Percentiles rank a stretch among this genome's conserved stretches.
phyloP scores from a whole-genome alignment of 441 rosid species.

The Pelargonium fulgidum region DNA sequence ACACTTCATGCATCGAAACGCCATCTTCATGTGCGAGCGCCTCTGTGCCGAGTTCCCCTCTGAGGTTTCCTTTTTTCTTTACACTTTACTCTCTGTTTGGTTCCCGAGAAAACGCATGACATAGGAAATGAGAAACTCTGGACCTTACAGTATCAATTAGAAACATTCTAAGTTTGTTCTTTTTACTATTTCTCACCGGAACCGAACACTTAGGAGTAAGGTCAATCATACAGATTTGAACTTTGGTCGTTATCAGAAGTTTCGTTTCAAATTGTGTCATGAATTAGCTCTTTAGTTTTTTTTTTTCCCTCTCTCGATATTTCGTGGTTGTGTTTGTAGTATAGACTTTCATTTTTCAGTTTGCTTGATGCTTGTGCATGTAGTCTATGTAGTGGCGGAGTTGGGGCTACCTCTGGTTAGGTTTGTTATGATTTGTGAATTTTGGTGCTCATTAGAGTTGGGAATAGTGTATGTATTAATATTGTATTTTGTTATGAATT shows the following conservation, averaged over 20 bases:
- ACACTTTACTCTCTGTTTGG: neutral
- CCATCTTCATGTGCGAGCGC: constrained; percentile 92
- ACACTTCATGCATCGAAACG: constrained; percentile 68
- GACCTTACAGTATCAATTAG: too few relatives aligned
- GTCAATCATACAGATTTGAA: too few relatives aligned
- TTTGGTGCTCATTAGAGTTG: neutral
- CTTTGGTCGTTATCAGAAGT: too few relatives aligned
- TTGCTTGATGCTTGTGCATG: constrained; percentile 1
- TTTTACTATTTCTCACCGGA: too few relatives aligned
- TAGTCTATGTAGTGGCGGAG: neutral
- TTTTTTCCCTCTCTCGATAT: too few relatives aligned
- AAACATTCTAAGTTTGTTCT: too few relatives aligned
- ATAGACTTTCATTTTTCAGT: neutral
- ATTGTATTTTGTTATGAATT: neutral
- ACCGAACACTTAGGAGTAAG: too few relatives aligned
- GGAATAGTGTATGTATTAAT: neutral
- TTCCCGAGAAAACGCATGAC: neutral
- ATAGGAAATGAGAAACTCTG: neutral
- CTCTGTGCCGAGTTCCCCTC: constrained; percentile 94
- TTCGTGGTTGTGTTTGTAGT: too few relatives aligned
- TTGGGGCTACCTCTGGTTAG: neutral
- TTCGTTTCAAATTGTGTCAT: too few relatives aligned
- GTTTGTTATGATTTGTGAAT: neutral
- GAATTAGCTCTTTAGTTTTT: too few relatives aligned
- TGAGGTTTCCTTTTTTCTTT: constrained; percentile 36